Percentiles rank a stretch among this genome's conserved stretches.
phyloP scores from a whole-genome alignment of 2,329 filamentous ascomycete genomes.

The Periconia sp. region DNA sequence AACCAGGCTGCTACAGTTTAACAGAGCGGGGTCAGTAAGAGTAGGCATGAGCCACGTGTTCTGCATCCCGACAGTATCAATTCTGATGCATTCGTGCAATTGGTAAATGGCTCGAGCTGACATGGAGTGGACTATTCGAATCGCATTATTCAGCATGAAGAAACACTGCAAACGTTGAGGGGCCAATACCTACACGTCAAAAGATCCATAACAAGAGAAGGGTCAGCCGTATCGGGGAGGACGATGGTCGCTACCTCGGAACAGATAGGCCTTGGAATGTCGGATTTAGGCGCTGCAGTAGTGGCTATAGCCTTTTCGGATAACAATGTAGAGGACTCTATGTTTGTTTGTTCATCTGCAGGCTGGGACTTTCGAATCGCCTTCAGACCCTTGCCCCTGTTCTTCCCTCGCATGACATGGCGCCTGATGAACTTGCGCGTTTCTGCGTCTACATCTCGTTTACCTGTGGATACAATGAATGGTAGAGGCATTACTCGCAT shows the following conservation, averaged over 20 bases:
- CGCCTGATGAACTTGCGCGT: conserved; percentile 43
- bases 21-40: neutral
- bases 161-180: neutral
- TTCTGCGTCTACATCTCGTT: conserved; percentile 17
- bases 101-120: neutral
- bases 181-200: neutral
- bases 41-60: neutral
- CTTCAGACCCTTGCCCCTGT: conserved; percentile 29
- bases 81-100: neutral
- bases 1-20: neutral
- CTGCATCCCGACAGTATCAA: neutral
- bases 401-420: conserved; percentile 50
- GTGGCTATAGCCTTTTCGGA: neutral
- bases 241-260: neutral
- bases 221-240: neutral
- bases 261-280: neutral
- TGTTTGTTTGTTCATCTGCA: neutral
- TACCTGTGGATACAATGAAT: neutral
- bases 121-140: neutral
- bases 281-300: neutral
- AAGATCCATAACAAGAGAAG: neutral
- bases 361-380: neutral
- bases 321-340: neutral
- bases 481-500: neutral
- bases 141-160: neutral